phyloP scores from a whole-genome alignment of 1,284 basidiomycete genomes.

The Sphaerobolus stellatus region DNA sequence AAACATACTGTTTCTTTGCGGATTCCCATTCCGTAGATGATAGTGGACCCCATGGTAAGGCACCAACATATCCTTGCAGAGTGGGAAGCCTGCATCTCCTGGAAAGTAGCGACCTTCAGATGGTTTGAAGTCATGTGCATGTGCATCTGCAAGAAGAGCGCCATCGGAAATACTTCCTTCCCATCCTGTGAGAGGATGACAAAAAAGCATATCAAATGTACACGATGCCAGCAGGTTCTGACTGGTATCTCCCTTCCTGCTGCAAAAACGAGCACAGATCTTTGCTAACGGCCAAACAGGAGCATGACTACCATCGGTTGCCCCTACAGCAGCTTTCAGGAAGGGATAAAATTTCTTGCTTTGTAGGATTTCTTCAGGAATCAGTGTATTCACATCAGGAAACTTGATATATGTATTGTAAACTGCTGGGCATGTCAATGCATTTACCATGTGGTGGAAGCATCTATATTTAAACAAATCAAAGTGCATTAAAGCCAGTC shows the following conservation, averaged over 20 bases:
- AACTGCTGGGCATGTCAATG: neutral
- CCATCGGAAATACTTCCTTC: slow-evolving; percentile 37
- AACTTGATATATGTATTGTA: neutral
- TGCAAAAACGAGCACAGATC: slow-evolving; percentile 22
- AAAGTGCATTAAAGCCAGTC: too few species aligned
- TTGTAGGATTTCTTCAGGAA: neutral
- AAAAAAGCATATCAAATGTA: slow-evolving; percentile 28
- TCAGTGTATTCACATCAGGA: neutral
- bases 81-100: slow-evolving; percentile 26
- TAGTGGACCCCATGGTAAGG: slow-evolving; percentile 36
- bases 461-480: slow-evolving; percentile 13
- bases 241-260: slow-evolving; percentile 27
- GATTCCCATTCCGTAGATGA: slow-evolving; percentile 37
- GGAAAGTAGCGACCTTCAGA: slow-evolving; percentile 22
- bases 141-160: slow-evolving; percentile 14
- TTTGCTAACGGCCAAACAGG: slow-evolving; percentile 23
- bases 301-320: slow-evolving; percentile 32
- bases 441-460: slow-evolving; percentile 7
- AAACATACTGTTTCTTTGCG: slow-evolving; percentile 6
- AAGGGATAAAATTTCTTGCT: slow-evolving; percentile 19
- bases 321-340: slow-evolving; percentile 28
- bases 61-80: slow-evolving; percentile 29
- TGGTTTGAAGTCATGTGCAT: slow-evolving; percentile 21
- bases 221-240: slow-evolving; percentile 33
- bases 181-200: slow-evolving; percentile 34